phyloP scores from a whole-genome alignment of 2,329 filamentous ascomycete species.

The Beauveria asiatica region DNA sequence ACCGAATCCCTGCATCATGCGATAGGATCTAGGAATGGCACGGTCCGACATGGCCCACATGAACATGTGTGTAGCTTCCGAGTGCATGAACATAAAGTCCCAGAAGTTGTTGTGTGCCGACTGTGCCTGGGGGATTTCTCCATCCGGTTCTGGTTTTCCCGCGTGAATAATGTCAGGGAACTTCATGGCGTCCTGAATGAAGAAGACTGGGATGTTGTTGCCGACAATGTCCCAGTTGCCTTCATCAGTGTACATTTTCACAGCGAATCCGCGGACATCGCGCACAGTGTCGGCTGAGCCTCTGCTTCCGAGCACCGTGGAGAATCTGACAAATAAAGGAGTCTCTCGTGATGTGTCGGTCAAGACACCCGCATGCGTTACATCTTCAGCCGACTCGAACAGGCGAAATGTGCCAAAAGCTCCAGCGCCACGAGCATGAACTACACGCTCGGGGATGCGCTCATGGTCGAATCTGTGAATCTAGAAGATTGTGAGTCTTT shows the following conservation, averaged over 20 bases:
- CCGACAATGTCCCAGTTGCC: constrained; percentile 70
- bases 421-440: constrained; percentile 62
- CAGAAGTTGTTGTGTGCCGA: constrained; percentile 68
- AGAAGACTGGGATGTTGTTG: constrained; percentile 69
- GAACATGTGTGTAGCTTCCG: constrained; percentile 69
- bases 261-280: constrained; percentile 73
- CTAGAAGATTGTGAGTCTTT: constrained; percentile 26
- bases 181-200: constrained; percentile 68
- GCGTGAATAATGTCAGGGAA: constrained; percentile 59
- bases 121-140: constrained; percentile 63
- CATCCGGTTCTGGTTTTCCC: constrained; percentile 62
- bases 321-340: constrained; percentile 65
- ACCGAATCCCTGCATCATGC: constrained; percentile 82
- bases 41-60: constrained; percentile 74
- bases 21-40: constrained; percentile 62
- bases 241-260: constrained; percentile 60
- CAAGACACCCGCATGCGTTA: constrained; percentile 58
- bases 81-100: constrained; percentile 62
- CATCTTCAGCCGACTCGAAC: constrained; percentile 56
- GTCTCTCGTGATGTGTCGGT: constrained; percentile 50
- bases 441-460: constrained; percentile 52
- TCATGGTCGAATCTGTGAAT: constrained; percentile 66
- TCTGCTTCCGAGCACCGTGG: constrained; percentile 65
- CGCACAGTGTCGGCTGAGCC: constrained; percentile 74
- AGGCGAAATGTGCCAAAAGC: constrained; percentile 64